phyloP scores from a whole-genome alignment of 257 asterid species.

The Ballota nigra region DNA sequence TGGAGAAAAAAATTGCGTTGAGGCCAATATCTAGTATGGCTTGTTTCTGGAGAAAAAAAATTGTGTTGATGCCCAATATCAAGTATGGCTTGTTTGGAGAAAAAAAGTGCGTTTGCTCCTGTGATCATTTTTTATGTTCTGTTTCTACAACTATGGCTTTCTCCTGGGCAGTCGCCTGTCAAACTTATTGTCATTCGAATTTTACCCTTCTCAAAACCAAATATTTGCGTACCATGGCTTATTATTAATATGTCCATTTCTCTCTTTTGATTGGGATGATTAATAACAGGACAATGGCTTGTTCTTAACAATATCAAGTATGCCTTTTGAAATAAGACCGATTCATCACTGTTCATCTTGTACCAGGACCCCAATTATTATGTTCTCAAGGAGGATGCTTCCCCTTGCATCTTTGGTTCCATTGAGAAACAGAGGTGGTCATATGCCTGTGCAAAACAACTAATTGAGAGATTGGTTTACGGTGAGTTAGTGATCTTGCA shows the following conservation, averaged over 20 bases:
- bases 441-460: conserved; percentile 93
- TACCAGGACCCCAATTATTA: conserved; percentile 79
- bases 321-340: conserved; percentile 4
- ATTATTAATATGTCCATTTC: not conserved
- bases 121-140: not conserved
- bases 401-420: conserved; percentile 96
- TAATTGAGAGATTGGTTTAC: conserved; percentile 89
- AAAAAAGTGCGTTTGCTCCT: not conserved
- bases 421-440: conserved; percentile 99
- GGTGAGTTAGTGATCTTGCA: conserved; percentile 48
- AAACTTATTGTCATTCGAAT: not conserved
- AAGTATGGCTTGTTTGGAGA: not conserved
- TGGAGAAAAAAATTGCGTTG: no score
- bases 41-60: not conserved
- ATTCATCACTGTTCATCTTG: conserved; percentile 24
- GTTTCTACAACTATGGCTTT: not conserved
- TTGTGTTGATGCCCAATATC: not conserved
- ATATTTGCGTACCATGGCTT: not conserved
- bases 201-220: not conserved
- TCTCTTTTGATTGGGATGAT: not conserved
- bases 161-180: not conserved
- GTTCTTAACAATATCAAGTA: not conserved
- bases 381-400: conserved; percentile 71
- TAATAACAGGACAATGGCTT: not conserved
- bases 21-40: not conserved